These are phyloP conservation scores for Penicillium cinerascens DNA, from an alignment of 495 filamentous ascomycete species.

Conservation along the genomic window DNA sequence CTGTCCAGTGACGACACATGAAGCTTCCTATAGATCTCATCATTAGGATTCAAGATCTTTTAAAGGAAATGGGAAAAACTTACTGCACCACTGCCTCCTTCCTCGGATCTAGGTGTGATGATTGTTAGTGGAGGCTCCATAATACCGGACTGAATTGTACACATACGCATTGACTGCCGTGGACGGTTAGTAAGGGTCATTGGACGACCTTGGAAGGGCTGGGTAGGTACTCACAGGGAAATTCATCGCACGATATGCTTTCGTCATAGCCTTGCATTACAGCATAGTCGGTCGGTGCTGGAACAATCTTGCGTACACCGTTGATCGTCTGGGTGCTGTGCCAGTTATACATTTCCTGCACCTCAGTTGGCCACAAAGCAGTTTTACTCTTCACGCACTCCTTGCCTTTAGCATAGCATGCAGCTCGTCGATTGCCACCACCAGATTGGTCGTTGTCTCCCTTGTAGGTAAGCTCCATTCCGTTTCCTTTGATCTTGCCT, in stretches of 20 bases:
- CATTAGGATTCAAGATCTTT: neutral
- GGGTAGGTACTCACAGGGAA: slow-evolving; percentile 9
- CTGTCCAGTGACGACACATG: neutral
- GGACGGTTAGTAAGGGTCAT: neutral
- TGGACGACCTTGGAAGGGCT: too few species aligned
- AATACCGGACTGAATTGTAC: neutral
- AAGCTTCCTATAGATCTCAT: neutral
- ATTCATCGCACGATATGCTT: slow-evolving; percentile 5
- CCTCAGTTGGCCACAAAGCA: neutral
- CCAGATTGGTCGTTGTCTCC: too few species aligned
- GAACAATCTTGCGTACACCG: neutral
- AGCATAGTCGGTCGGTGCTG: neutral
- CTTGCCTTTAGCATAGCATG: neutral
- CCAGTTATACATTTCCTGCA: neutral
- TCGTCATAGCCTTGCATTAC: neutral
- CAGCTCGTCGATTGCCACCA: neutral
- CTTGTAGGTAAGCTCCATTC: neutral
- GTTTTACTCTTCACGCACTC: neutral
- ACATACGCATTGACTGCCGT: neutral
- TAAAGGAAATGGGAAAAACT: neutral
- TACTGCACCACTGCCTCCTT: neutral
- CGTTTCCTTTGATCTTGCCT: neutral
- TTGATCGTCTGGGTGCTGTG: neutral
- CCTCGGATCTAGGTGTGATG: neutral
- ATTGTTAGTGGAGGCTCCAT: too few species aligned